Evolutionary conservation across 192 early-diverging fungal genomes (phyloP).

Genomic region (Umbelopsis vinacea): DNA sequence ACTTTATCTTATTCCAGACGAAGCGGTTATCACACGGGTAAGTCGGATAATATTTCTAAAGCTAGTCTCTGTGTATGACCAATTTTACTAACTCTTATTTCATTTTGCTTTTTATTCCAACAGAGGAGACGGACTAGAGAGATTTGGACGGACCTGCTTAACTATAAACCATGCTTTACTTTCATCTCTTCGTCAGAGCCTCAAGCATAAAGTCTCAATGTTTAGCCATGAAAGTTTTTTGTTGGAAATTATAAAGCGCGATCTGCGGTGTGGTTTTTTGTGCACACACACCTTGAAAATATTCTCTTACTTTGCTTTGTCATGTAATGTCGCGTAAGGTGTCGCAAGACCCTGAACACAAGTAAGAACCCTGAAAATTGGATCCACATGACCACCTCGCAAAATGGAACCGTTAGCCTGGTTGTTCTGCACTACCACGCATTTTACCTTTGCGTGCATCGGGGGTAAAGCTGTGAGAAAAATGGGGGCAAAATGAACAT

Average conservation of each 20-base stretch:
- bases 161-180: no score
- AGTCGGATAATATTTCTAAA: background rate
- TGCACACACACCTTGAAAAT: background rate
- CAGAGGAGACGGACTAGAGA: slow-evolving; percentile 14
- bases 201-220: no score
- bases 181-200: no score
- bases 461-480: no score
- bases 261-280: no score
- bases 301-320: background rate
- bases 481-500: no score
- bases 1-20: slow-evolving; percentile 52
- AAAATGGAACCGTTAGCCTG: background rate
- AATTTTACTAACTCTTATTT: background rate
- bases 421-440: background rate
- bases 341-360: slow-evolving; percentile 14
- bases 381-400: background rate
- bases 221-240: no score
- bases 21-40: slow-evolving; percentile 66
- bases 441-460: background rate
- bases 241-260: no score
- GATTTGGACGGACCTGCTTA: no score
- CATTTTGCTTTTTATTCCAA: background rate
- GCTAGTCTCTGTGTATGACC: background rate
- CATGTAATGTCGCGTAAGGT: slow-evolving; percentile 3
- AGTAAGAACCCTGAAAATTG: slow-evolving; percentile 3